A percentile compares a stretch with the other conserved stretches of the same genome.
Conservation (phyloP, 148 eudicot genomes). For the Vaccinium vitisidaea region DNA sequence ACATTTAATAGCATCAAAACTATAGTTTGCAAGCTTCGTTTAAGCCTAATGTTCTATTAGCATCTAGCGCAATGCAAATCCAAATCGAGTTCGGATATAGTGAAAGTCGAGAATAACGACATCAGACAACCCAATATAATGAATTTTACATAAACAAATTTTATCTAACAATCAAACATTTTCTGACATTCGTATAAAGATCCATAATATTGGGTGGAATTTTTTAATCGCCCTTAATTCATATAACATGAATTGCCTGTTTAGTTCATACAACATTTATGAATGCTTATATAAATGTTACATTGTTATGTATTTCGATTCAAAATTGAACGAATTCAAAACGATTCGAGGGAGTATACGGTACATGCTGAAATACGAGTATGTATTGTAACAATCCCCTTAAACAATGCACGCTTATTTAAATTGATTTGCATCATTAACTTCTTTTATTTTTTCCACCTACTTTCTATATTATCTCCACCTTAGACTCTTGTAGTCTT, state of each 20-base stretch:
- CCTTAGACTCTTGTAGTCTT: too few species aligned
- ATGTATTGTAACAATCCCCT: too few species aligned
- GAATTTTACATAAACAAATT: background rate
- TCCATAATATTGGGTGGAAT: background rate
- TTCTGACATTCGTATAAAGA: background rate
- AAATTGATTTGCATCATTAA: too few species aligned
- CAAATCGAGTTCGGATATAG: background rate
- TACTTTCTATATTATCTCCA: too few species aligned
- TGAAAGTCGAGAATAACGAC: background rate
- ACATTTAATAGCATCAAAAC: background rate
- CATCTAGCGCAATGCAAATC: background rate
- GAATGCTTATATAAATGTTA: background rate
- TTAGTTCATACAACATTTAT: background rate
- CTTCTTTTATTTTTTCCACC: too few species aligned
- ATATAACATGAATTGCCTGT: background rate
- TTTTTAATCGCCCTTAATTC: background rate
- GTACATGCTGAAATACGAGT: too few species aligned
- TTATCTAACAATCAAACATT: background rate
- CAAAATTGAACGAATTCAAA: background rate
- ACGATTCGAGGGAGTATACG: background rate
- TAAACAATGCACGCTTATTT: too few species aligned
- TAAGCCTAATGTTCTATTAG: background rate
- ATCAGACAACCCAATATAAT: background rate
- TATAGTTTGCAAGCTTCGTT: background rate
- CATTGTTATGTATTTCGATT: background rate